Conservation (phyloP, 2,329 filamentous ascomycete genomes). For the Aschersonia sp. region DNA sequence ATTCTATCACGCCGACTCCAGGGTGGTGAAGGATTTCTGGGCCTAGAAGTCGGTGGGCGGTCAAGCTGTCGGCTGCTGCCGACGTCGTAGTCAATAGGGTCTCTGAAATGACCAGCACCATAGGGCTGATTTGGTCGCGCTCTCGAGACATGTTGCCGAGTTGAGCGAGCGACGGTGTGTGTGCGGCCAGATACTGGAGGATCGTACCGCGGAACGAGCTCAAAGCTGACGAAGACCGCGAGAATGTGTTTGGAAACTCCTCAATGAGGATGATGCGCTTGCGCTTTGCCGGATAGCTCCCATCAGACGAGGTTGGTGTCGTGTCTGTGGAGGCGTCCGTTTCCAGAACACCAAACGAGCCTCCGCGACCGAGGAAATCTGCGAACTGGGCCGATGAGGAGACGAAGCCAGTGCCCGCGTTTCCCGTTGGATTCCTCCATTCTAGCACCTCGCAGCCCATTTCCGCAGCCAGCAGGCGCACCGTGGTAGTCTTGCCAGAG, state of each 20-base stretch:
- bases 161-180: conserved; percentile 39
- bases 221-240: conserved; percentile 47
- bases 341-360: conserved; percentile 64
- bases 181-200: conserved; percentile 57
- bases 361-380: conserved; percentile 74
- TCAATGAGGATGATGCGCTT: conserved; percentile 58
- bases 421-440: conserved; percentile 73
- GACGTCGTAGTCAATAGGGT: conserved; percentile 76
- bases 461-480: conserved; percentile 64
- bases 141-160: conserved; percentile 25
- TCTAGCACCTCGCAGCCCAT: conserved; percentile 68
- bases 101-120: conserved; percentile 87
- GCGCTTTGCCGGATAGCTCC: conserved; percentile 7
- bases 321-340: conserved; percentile 16
- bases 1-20: conserved; percentile 68
- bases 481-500: conserved; percentile 81
- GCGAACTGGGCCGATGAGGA: conserved; percentile 75
- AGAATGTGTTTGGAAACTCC: conserved; percentile 69
- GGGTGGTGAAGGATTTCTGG: conserved; percentile 75
- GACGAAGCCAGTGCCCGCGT: conserved; percentile 43
- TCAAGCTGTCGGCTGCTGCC: conserved; percentile 79
- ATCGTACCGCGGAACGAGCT: conserved; percentile 63
- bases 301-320: conserved; percentile 9
- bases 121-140: conserved; percentile 44
- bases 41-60: conserved; percentile 77